Evolutionary conservation across 805 yeast genomes (phyloP).

Genomic region (Myxozyma vanderwaltii): DNA sequence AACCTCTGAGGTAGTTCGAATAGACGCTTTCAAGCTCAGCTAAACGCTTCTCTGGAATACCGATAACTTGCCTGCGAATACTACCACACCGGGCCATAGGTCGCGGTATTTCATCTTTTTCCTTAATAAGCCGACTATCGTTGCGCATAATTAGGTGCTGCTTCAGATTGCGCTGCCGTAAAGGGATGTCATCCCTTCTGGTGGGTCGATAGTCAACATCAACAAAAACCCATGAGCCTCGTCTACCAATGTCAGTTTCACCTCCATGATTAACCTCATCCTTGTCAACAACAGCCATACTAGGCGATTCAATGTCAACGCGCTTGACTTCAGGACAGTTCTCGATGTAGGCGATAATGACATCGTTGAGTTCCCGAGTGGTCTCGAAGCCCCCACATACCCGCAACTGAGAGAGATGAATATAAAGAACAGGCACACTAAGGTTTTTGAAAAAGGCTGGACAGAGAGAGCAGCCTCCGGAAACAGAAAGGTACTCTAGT

Average conservation of each 20-base stretch:
- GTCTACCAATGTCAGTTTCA: conserved; percentile 29
- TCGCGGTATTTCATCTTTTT: background rate
- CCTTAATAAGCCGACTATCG: background rate
- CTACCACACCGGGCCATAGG: conserved; percentile 3
- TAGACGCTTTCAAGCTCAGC: conserved; percentile 22
- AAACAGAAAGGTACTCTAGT: conserved; percentile 14
- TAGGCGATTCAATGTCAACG: conserved; percentile 25
- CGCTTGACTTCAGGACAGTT: conserved; percentile 8
- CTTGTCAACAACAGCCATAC: conserved; percentile 28
- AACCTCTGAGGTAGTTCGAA: background rate
- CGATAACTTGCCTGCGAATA: background rate
- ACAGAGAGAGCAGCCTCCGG: conserved; percentile 34
- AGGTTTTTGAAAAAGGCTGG: conserved; percentile 29
- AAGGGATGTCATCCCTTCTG: background rate
- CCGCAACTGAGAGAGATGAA: conserved; percentile 28
- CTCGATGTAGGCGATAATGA: conserved; percentile 15
- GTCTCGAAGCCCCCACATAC: conserved; percentile 29
- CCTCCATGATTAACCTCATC: conserved; percentile 25
- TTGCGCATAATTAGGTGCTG: background rate
- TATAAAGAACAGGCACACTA: conserved; percentile 7
- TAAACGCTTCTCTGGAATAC: conserved; percentile 7
- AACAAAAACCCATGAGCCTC: conserved; percentile 25
- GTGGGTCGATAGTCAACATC: conserved; percentile 22
- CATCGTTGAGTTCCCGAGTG: conserved; percentile 25
- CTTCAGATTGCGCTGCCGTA: background rate